Percentiles rank a stretch among this genome's conserved stretches.
phyloP scores from a whole-genome alignment of 495 filamentous ascomycete genomes.

The Penicillium macrosclerotiorum region DNA sequence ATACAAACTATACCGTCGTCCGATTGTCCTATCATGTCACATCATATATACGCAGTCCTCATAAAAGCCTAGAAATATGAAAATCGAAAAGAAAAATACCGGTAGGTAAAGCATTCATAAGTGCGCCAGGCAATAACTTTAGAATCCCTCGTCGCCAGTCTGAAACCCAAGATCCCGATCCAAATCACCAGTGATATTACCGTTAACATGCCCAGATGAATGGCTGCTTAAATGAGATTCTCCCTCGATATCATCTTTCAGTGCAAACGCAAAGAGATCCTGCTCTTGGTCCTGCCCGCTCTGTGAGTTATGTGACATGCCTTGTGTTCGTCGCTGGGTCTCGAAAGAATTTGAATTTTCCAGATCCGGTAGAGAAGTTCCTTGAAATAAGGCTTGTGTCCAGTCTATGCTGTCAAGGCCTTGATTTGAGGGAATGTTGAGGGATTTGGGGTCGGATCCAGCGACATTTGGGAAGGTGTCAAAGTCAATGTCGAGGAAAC shows the following conservation, averaged over 20 bases:
- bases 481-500: conserved; percentile 27
- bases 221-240: conserved; percentile 1
- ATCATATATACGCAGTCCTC: too few relatives aligned
- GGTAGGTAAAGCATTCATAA: too few relatives aligned
- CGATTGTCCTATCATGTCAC: too few relatives aligned
- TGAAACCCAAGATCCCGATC: conserved; percentile 40
- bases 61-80: too few relatives aligned
- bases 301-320: conserved; percentile 3
- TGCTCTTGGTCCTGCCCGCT: conserved; percentile 10
- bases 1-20: too few relatives aligned
- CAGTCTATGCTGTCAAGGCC: conserved; percentile 32
- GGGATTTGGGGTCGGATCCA: conserved; percentile 1
- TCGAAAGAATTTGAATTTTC: not conserved
- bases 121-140: not conserved
- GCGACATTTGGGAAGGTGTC: conserved; percentile 24
- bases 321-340: not conserved
- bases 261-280: conserved; percentile 29
- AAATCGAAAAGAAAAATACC: too few relatives aligned
- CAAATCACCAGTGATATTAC: conserved; percentile 42
- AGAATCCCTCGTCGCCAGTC: conserved; percentile 40
- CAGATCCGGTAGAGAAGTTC: conserved; percentile 11
- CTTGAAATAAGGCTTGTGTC: conserved; percentile 35
- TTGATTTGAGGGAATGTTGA: conserved; percentile 8
- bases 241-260: conserved; percentile 11
- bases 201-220: conserved; percentile 11